phyloP scores from a whole-genome alignment of 164 flowering plant genomes.

The Echeveria elegans region DNA sequence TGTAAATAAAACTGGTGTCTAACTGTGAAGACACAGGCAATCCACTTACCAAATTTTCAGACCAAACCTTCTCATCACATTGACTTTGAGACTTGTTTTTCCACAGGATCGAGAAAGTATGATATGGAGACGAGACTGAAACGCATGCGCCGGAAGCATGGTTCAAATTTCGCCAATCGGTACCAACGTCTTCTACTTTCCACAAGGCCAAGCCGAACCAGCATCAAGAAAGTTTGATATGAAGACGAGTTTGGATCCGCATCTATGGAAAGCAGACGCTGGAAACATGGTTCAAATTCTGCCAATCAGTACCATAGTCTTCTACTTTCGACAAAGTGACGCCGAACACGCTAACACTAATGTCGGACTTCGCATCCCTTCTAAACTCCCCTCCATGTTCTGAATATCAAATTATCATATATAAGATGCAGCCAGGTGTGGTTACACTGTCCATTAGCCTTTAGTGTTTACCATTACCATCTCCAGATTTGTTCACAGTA shows the following conservation, averaged over 20 bases:
- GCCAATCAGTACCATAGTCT: conserved; percentile 2
- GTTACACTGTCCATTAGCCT: conserved; percentile 4
- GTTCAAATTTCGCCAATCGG: too few relatives aligned
- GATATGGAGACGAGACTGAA: too few relatives aligned
- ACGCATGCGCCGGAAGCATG: too few relatives aligned
- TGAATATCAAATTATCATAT: too few relatives aligned
- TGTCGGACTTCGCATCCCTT: neutral
- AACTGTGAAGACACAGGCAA: too few relatives aligned
- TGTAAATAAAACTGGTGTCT: too few relatives aligned
- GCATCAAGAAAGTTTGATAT: neutral
- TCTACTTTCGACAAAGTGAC: conserved; percentile 10
- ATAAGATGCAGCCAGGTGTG: conserved; percentile 92
- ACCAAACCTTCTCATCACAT: too few relatives aligned
- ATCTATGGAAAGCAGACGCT: conserved; percentile 6
- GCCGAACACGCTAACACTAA: conserved; percentile 5
- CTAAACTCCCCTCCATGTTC: conserved; percentile 2
- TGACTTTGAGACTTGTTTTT: too few relatives aligned
- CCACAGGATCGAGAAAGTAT: too few relatives aligned
- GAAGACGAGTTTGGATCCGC: conserved; percentile 7
- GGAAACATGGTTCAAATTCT: conserved; percentile 8
- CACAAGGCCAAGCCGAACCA: too few relatives aligned
- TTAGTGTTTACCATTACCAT: neutral
- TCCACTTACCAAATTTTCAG: too few relatives aligned
- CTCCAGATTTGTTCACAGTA: neutral
- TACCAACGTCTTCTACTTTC: too few relatives aligned